phyloP scores from a whole-genome alignment of 768 basidiomycete species.

The Agrocybe chaxingu region DNA sequence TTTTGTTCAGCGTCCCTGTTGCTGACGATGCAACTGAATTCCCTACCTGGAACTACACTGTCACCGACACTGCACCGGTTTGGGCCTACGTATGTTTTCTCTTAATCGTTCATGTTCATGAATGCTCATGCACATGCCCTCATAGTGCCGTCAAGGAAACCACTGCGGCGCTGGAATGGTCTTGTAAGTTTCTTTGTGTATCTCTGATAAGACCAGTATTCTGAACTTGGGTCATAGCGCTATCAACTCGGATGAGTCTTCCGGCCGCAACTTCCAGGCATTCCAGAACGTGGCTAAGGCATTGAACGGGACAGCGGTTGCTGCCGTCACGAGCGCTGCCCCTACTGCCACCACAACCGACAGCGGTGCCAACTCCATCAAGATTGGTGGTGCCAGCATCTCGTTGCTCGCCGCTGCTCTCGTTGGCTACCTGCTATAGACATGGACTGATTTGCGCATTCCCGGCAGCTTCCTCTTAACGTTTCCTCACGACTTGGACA shows the following conservation, averaged over 20 bases:
- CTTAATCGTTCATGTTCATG: neutral
- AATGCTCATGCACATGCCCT: neutral
- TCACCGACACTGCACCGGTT: conserved; percentile 55
- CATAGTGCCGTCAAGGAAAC: conserved; percentile 39
- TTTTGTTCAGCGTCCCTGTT: conserved; percentile 33
- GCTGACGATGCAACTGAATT: conserved; percentile 38
- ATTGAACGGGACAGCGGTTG: conserved; percentile 47
- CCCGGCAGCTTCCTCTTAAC: conserved; percentile 9
- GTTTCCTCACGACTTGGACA: conserved; percentile 23
- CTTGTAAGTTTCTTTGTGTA: conserved; percentile 31
- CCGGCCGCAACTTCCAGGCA: conserved; percentile 48
- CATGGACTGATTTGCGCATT: conserved; percentile 5
- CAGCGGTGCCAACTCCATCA: conserved; percentile 30
- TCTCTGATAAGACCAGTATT: neutral
- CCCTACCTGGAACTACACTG: conserved; percentile 55
- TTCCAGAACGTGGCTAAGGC: conserved; percentile 54
- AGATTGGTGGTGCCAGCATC: conserved; percentile 29
- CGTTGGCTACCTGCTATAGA: conserved; percentile 30
- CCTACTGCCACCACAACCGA: conserved; percentile 20
- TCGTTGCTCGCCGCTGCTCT: conserved; percentile 26
- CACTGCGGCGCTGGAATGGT: conserved; percentile 57
- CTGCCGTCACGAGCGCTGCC: conserved; percentile 19
- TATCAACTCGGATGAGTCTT: conserved; percentile 53
- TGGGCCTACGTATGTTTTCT: conserved; percentile 49
- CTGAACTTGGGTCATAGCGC: conserved; percentile 27